phyloP scores from a whole-genome alignment of 2,329 filamentous ascomycete genomes.

The Catunica adiposa region DNA sequence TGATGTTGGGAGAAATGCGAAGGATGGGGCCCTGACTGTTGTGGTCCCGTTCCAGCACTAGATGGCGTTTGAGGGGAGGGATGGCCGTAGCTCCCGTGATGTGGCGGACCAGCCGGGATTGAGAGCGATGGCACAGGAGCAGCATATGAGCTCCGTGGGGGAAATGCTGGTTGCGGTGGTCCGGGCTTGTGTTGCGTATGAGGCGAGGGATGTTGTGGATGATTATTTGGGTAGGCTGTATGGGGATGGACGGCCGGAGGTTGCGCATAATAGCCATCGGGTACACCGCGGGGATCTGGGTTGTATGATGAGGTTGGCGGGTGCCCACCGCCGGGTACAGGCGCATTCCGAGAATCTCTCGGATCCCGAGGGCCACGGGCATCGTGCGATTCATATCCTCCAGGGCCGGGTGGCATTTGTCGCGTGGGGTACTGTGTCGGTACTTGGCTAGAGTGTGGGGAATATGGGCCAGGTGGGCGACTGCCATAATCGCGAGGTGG shows the following conservation, averaged over 20 bases:
- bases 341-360: too few relatives aligned
- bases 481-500: conserved; percentile 1
- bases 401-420: neutral
- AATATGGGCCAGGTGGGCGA: neutral
- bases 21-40: conserved; percentile 11
- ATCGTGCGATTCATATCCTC: conserved; percentile 18
- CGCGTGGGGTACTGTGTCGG: neutral
- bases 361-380: too few relatives aligned
- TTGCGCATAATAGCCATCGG: too few relatives aligned
- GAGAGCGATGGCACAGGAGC: conserved; percentile 34
- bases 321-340: too few relatives aligned
- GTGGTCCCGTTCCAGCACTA: neutral
- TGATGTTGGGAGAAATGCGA: conserved; percentile 23
- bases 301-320: too few relatives aligned
- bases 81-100: conserved; percentile 17
- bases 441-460: neutral
- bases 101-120: conserved; percentile 24
- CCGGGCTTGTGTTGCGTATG: conserved; percentile 29
- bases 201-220: conserved; percentile 21
- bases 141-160: conserved; percentile 20
- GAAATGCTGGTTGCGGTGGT: conserved; percentile 27
- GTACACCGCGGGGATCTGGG: too few relatives aligned
- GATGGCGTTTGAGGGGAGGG: conserved; percentile 5
- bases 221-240: neutral
- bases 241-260: too few relatives aligned